Base-by-base conservation (phyloP, 805 yeast species). In the Ogataea dorogensis region DNA sequence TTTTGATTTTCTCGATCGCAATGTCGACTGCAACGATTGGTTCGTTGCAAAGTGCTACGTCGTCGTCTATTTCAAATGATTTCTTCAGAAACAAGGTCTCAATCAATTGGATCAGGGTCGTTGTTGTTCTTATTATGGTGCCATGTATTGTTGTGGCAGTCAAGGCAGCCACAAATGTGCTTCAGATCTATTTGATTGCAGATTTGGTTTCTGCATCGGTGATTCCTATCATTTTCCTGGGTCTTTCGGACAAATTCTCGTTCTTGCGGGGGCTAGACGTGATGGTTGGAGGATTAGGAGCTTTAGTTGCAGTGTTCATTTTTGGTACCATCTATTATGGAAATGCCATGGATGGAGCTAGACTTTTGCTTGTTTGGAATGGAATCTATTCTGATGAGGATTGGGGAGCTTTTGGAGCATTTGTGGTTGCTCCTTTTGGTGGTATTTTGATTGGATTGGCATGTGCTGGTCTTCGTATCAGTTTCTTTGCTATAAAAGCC, bases 391-490 rank as follows among this genome's bases (percentile, higher is more conserved):
- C 71, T 43, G 66, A 74, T 5, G 74, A 71, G 32, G 96, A 89
- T 56, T 89, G 96, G 96, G 86, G 94, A 51, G 80, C 95, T 0
- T 89, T 89, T 64, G 97, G 95, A 16, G 96, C 96, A 2, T 89
- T 89, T 61, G 91, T 85, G 5, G 84, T 81, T 44, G 93, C 96
- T 1, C 96, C 96, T 5, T 70, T 80, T 25, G 94, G 91, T 17
- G 87, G 91, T 8, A 46, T 88, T 2, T 43, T 81, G 5, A 65
- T 80, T 43, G 79, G 85, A 2, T 59, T 75, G 10, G 50, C 67
- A 18, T 67, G 71, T 28, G 70, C 83, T 17, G 79, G 52, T 3
- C 16, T 68, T 11, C 71, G 93, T 61, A 55, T 75, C 22, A 38
- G 54, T 1, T 41, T 49, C 11, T 42, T 47, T 20, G 70, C 58